Conservation (phyloP, 2,329 filamentous ascomycete genomes). For the Fusarium haematococcum region DNA sequence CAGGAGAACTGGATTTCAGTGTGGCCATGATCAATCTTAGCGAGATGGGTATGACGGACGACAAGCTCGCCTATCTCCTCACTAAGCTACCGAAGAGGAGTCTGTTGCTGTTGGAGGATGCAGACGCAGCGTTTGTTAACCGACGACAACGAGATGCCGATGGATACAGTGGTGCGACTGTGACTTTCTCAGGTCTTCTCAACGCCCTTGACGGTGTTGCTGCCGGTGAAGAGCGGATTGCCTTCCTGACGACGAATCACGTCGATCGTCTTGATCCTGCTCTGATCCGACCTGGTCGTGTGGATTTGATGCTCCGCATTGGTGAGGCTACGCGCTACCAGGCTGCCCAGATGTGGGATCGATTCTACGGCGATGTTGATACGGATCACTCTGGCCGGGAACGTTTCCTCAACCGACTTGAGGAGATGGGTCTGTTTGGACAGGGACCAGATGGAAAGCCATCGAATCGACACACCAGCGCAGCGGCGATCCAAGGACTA, state of each 20-base stretch:
- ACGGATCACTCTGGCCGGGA: slow-evolving; percentile 69
- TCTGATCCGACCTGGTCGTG: slow-evolving; percentile 87
- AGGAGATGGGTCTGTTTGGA: slow-evolving; percentile 77
- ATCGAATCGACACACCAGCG: slow-evolving; percentile 74
- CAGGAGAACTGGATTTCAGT: slow-evolving; percentile 91
- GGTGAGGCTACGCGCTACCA: slow-evolving; percentile 90
- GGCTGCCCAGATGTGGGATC: slow-evolving; percentile 88
- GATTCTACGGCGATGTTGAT: slow-evolving; percentile 92
- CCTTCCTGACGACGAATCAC: slow-evolving; percentile 95
- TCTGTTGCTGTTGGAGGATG: slow-evolving; percentile 87
- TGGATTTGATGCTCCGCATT: slow-evolving; percentile 92
- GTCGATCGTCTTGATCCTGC: slow-evolving; percentile 90
- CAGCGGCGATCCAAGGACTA: slow-evolving; percentile 91
- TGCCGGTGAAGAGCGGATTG: slow-evolving; percentile 91
- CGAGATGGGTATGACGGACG: slow-evolving; percentile 89
- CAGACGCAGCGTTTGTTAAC: slow-evolving; percentile 90
- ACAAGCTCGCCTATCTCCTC: slow-evolving; percentile 86
- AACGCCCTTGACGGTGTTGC: slow-evolving; percentile 92
- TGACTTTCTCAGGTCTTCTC: slow-evolving; percentile 92
- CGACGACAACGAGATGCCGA: slow-evolving; percentile 81
- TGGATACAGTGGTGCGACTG: slow-evolving; percentile 87
- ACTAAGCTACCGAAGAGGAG: slow-evolving; percentile 87
- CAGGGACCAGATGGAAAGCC: slow-evolving; percentile 61
- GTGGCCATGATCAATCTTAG: slow-evolving; percentile 94
- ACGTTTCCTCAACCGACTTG: slow-evolving; percentile 78